Evolutionary conservation across 2,329 filamentous ascomycete genomes (phyloP), one percentile per base, ranked within the genome.

Genomic region (Metarhizium guizhouense): DNA sequence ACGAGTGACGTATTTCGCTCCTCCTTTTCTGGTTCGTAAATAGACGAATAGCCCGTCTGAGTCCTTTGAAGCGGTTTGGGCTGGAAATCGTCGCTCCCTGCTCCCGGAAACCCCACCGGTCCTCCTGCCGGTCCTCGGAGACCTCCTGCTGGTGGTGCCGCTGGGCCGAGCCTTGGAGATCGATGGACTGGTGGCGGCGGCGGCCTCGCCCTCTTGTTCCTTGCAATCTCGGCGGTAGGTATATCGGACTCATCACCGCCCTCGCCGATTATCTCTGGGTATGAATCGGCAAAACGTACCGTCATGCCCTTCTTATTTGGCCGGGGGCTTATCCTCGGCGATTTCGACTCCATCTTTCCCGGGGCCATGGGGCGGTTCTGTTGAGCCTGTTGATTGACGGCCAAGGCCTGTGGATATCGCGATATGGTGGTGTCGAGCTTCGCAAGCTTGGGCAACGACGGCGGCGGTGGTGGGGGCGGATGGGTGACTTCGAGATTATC

Each of bases 211-310:
- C 64, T 75, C 69, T 80, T 85, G 59, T 73, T 75, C 66, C 76
- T 78, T 5, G 83, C 85, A 54, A 96, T 86, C 66, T 94, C 87
- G 20, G 83, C 75, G 2, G 85, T 81, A 2, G 88, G 88, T 8
- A 80, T 74, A 54, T 88, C 84, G 54, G 87, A 86, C 69, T 96
- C 91, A 65, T 96, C 93, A 38, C 93, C 93, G 56, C 93, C 93
- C 70, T 93, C 86, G 50, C 93, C 93, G 65, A 97, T 96, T 59
- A 96, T 72, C 50, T 90, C 87, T 6, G 92, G 91, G 54, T 80
- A 77, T 10, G 79, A 80, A 62, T 88, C 83, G 53, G 80, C 81
- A 64, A 96, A 96, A 55, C 78, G 82, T 40, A 96, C 92, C 4
- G 75, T 75, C 58, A 94, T 74, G 10, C 87, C 87, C 69, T 89